Evolutionary conservation across 768 basidiomycete genomes (phyloP).

Genomic region (Russula lepida): DNA sequence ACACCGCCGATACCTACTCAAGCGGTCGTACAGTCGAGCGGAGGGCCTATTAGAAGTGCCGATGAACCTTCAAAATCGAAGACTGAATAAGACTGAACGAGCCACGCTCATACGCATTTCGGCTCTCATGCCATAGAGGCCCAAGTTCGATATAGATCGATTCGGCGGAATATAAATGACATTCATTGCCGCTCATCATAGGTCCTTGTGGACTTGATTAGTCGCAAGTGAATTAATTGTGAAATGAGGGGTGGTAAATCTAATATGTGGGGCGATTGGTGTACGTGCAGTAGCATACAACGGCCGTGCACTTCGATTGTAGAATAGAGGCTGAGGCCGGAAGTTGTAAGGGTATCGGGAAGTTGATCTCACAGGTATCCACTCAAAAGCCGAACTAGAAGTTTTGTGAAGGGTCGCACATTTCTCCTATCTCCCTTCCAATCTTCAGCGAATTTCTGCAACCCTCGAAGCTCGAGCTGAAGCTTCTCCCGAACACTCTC

Average conservation of each 20-base stretch:
- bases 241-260: not conserved
- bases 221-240: not conserved
- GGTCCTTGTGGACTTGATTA: not conserved
- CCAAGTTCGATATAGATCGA: not conserved
- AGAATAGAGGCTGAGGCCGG: not conserved
- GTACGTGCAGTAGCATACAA: not conserved
- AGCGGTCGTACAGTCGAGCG: not conserved
- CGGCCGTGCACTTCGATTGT: not conserved
- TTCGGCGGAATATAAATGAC: not conserved
- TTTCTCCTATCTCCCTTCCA: slow-evolving; percentile 55
- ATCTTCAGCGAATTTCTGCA: slow-evolving; percentile 40
- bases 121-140: not conserved
- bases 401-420: slow-evolving; percentile 56
- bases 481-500: slow-evolving; percentile 39
- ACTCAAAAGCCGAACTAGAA: slow-evolving; percentile 53
- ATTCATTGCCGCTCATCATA: not conserved
- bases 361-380: slow-evolving; percentile 50
- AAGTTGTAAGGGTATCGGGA: not conserved
- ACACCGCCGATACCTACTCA: not conserved
- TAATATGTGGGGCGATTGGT: not conserved
- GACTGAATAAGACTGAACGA: not conserved
- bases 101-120: not conserved
- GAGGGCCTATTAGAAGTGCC: not conserved
- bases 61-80: not conserved
- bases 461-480: slow-evolving; percentile 43